A percentile compares a stretch with the other conserved stretches of the same genome.
Evolutionary conservation across 345 rosid species (phyloP).

Genomic region (Euphorbia pulcherrima): DNA sequence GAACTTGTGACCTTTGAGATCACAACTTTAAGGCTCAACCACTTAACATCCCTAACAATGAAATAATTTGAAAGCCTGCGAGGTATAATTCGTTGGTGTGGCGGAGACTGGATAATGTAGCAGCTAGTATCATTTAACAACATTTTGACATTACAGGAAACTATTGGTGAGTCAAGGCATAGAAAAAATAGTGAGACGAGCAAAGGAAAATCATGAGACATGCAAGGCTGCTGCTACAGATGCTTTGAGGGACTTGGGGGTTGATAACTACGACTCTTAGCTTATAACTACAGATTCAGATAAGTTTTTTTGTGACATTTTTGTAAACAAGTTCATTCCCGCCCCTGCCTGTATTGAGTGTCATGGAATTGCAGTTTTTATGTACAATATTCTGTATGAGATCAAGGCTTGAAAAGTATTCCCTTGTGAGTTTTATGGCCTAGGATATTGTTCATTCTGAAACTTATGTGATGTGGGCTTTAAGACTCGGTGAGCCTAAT

Average conservation of each 20-base stretch:
- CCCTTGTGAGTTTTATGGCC: neutral
- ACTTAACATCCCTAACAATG: no score
- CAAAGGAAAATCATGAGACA: conserved; percentile 61
- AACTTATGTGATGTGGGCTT: no score
- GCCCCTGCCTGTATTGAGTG: neutral
- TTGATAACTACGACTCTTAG: conserved; percentile 69
- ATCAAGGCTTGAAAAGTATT: no score
- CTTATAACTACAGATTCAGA: neutral
- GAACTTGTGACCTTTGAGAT: no score
- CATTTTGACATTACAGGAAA: conserved; percentile 37
- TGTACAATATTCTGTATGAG: neutral
- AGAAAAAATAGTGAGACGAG: conserved; percentile 65
- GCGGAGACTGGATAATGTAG: neutral
- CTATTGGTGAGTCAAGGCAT: conserved; percentile 64
- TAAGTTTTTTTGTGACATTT: neutral
- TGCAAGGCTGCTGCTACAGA: conserved; percentile 82
- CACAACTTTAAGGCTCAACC: no score
- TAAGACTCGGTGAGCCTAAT: no score
- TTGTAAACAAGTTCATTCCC: neutral
- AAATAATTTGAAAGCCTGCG: neutral
- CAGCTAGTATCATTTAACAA: neutral
- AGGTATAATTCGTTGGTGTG: neutral
- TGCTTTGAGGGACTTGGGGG: conserved; percentile 85
- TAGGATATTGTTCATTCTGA: no score
- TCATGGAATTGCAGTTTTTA: neutral